Base-by-base conservation (phyloP, 352 stramenopile genomes). In the Phytophthora foliorum region DNA sequence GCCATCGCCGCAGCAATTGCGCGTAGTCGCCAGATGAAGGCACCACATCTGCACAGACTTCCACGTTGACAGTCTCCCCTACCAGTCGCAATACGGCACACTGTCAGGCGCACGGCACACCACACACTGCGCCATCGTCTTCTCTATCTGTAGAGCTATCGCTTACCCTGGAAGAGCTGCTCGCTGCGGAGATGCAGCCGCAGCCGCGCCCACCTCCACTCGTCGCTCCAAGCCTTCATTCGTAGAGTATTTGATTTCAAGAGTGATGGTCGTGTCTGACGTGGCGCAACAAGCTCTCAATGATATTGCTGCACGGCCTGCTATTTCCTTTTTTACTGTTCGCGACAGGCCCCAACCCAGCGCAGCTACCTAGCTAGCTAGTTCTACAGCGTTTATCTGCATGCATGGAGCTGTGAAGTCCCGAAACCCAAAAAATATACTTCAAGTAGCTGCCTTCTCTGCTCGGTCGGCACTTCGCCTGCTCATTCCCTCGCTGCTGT, bases 221-320 rank as follows among this genome's bases (percentile, higher is more conserved):
- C 86, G 73, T 93, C 82, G 39, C 70, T 79, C 82, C 81, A 91
- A 42, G 81, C 70, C 42, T 68, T 80, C 79, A 91, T 88, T 41
- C 34, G 13, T 41, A 41, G 10, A 6, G 7, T 2, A 41, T 6
- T 57, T 55, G 25, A 45, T 45, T 50, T 45, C 14, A 55, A 69
- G 48, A 66, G 36, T 58, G 58, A 60, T 54, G 36, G 48, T 53
- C 36, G n/a, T 46, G 5, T 46, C 21, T 48, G 31, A 63, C 55
- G 55, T 45, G 22, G 41, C 22, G 29, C 50, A 44, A 25, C 11
- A 24, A n/a, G 29, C 2, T 32, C 11, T 24, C 51, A 16, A 21
- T 19, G 36, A 32, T 58, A 32, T 32, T 32, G 5, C 29, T 52
- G 32, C 50, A 53, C 21, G 27, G 25, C 41, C 41, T 66, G 34